Conservation (phyloP, 495 filamentous ascomycete genomes). For the Astrothelium subdiscretum region DNA sequence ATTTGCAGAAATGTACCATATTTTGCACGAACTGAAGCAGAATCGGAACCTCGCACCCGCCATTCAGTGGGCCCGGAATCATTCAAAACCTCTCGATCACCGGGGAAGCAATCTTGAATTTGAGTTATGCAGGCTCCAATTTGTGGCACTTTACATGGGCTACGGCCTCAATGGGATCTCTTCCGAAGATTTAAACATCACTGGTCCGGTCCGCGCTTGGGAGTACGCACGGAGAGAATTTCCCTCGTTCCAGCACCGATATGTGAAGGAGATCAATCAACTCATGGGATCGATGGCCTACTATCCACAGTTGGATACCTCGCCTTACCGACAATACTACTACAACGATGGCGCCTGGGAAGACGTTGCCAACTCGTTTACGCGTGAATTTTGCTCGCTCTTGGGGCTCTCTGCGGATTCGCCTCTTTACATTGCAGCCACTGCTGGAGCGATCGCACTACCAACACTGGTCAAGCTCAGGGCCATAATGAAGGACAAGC, state of each 20-base stretch:
- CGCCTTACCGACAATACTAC: slow-evolving; percentile 70
- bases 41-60: slow-evolving; percentile 63
- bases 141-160: slow-evolving; percentile 65
- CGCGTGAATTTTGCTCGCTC: slow-evolving; percentile 87
- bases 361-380: slow-evolving; percentile 74
- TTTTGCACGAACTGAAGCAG: slow-evolving; percentile 62
- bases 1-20: slow-evolving; percentile 83
- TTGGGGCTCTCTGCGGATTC: slow-evolving; percentile 78
- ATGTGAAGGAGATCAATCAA: slow-evolving; percentile 62
- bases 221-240: slow-evolving; percentile 61
- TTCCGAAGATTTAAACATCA: background rate
- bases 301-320: slow-evolving; percentile 50
- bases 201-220: slow-evolving; percentile 48
- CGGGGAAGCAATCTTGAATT: slow-evolving; percentile 91
- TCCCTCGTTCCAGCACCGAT: slow-evolving; percentile 53
- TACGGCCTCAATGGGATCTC: background rate
- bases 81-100: slow-evolving; percentile 58
- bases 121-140: slow-evolving; percentile 78
- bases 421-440: slow-evolving; percentile 81
- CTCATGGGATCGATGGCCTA: slow-evolving; percentile 69
- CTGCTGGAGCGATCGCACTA: slow-evolving; percentile 82
- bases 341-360: slow-evolving; percentile 61
- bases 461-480: slow-evolving; percentile 74
- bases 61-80: slow-evolving; percentile 70
- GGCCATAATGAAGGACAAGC: slow-evolving; percentile 70